Evolutionary conservation across 2,329 filamentous ascomycete species (phyloP).

Genomic region (Trichophyton simii): DNA sequence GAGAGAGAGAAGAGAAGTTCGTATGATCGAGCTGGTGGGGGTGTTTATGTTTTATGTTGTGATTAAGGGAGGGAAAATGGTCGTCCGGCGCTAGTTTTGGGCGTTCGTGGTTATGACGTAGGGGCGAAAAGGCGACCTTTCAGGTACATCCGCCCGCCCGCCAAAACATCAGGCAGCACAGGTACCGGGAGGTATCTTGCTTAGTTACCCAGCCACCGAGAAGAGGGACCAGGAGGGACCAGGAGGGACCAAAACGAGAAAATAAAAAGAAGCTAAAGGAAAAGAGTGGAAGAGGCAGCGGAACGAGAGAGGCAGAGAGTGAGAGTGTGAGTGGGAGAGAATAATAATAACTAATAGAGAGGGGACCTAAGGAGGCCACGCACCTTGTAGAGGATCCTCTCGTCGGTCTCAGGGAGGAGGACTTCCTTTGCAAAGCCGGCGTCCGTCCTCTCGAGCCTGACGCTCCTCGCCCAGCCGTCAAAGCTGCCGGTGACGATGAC

Average conservation of each 20-base stretch:
- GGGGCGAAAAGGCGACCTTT: background rate
- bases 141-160: background rate
- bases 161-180: background rate
- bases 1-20: too few relatives aligned
- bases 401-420: constrained; percentile 47
- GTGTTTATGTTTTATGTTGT: background rate
- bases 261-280: background rate
- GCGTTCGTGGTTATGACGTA: background rate
- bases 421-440: constrained; percentile 67
- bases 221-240: background rate
- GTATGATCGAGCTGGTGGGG: background rate
- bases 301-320: background rate
- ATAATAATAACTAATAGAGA: background rate
- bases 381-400: constrained; percentile 94
- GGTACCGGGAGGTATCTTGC: background rate
- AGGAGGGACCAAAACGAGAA: background rate
- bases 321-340: background rate
- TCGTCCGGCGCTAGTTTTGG: background rate
- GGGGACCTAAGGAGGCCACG: background rate
- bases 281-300: background rate
- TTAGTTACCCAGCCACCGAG: background rate
- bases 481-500: constrained; percentile 95
- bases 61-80: background rate
- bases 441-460: constrained; percentile 66
- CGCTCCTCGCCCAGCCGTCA: constrained; percentile 81